Evolutionary conservation across 2,329 filamentous ascomycete genomes (phyloP).

Genomic region (Lasiodiplodia sp.): DNA sequence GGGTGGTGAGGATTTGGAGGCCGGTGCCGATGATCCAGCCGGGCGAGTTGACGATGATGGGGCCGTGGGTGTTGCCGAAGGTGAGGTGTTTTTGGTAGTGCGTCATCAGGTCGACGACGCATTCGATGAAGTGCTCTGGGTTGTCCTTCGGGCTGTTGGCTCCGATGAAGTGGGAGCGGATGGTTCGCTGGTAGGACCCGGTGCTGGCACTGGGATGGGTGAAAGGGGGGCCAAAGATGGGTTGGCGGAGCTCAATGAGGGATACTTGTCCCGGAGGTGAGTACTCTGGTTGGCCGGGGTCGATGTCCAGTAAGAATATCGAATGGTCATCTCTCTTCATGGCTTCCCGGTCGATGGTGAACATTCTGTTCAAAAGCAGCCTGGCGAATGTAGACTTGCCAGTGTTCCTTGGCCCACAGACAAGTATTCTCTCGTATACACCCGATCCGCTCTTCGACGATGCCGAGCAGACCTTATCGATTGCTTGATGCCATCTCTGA

Average conservation of each 20-base stretch:
- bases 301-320: conserved; percentile 74
- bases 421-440: conserved; percentile 57
- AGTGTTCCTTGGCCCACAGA: conserved; percentile 74
- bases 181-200: conserved; percentile 40
- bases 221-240: conserved; percentile 73
- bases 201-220: conserved; percentile 58
- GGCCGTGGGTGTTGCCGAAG: conserved; percentile 48
- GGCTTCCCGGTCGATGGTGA: conserved; percentile 55
- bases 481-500: conserved; percentile 25
- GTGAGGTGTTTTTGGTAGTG: conserved; percentile 60
- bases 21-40: conserved; percentile 78
- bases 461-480: conserved; percentile 37
- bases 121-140: conserved; percentile 70
- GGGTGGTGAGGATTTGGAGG: conserved; percentile 66
- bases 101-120: conserved; percentile 67
- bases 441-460: conserved; percentile 37
- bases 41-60: conserved; percentile 76
- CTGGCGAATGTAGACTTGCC: conserved; percentile 79
- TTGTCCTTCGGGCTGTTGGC: conserved; percentile 71
- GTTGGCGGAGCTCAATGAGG: conserved; percentile 65
- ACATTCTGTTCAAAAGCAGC: conserved; percentile 69
- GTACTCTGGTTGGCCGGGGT: conserved; percentile 80
- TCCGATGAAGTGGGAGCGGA: conserved; percentile 70
- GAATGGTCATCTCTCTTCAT: conserved; percentile 38
- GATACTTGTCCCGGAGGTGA: conserved; percentile 73